Evolutionary conservation across 352 stramenopile species (phyloP).

Genomic region (Phytopythium oedochilum): DNA sequence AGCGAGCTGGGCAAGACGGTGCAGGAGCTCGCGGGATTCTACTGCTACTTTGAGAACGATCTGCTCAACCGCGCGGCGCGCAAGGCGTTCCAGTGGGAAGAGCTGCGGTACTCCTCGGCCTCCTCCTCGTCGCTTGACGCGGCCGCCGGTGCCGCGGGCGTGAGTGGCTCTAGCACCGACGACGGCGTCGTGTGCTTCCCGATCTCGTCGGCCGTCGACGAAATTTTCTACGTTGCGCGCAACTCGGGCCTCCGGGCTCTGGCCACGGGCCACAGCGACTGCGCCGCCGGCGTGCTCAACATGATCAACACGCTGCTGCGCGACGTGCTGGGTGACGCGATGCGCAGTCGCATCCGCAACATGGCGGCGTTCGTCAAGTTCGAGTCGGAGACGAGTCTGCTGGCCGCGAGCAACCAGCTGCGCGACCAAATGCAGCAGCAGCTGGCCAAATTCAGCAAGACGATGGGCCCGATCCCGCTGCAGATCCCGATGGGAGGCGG

Average conservation of each 20-base stretch:
- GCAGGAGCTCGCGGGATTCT: constrained; percentile 80
- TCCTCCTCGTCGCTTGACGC: constrained; percentile 6
- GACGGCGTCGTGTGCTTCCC: constrained; percentile 50
- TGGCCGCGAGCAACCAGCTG: constrained; percentile 62
- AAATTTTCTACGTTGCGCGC: constrained; percentile 84
- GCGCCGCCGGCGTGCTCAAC: constrained; percentile 77
- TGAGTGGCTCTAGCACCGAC: constrained; percentile 3
- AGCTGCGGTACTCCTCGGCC: constrained; percentile 66
- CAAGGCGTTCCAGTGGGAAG: constrained; percentile 86
- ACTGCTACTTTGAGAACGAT: constrained; percentile 86
- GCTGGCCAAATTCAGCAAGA: constrained; percentile 85
- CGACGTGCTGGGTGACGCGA: constrained; percentile 71
- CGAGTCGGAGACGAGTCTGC: constrained; percentile 42
- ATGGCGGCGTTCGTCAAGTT: constrained; percentile 65
- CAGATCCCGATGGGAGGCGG: constrained; percentile 10
- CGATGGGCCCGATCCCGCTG: constrained; percentile 40
- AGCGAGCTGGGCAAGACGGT: constrained; percentile 79
- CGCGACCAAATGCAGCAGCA: constrained; percentile 85
- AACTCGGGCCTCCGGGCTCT: constrained; percentile 79
- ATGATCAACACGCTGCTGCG: constrained; percentile 83
- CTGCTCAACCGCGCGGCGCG: constrained; percentile 64
- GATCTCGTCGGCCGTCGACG: constrained; percentile 82
- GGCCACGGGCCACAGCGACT: constrained; percentile 80
- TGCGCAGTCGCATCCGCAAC: constrained; percentile 71
- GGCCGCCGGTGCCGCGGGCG: constrained; percentile 1